phyloP scores from a whole-genome alignment of 2,329 filamentous ascomycete species.

The Myriosclerotinia curreyana region DNA sequence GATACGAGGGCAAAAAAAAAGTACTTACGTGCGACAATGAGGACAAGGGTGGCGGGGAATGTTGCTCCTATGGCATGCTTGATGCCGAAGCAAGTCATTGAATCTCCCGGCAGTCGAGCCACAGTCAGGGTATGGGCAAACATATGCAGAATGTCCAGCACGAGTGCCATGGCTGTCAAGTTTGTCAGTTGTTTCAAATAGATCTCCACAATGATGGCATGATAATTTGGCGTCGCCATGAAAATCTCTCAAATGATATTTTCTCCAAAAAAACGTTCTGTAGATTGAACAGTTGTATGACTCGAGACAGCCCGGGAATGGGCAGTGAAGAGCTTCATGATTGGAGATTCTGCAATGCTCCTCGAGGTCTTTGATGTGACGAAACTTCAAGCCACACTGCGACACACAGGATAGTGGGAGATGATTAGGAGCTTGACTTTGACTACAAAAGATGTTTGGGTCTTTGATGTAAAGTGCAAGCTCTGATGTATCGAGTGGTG shows the following conservation, averaged over 20 bases:
- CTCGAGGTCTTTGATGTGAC: neutral
- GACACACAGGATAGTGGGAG: neutral
- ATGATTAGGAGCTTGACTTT: neutral
- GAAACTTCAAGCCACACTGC: neutral
- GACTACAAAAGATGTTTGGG: neutral
- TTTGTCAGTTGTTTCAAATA: fast-evolving
- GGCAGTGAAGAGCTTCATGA: neutral
- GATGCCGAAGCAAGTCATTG: constrained; percentile 5
- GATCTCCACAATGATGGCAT: neutral
- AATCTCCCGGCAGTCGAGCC: neutral
- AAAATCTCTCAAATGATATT: fast-evolving
- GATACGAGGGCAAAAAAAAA: fast-evolving
- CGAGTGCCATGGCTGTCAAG: fast-evolving
- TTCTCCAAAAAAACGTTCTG: too few relatives aligned
- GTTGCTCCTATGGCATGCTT: constrained; percentile 7
- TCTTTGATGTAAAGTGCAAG: neutral
- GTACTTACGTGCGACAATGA: constrained; percentile 11
- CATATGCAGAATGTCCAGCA: neutral
- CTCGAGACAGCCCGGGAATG: neutral
- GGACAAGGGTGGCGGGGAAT: constrained; percentile 15
- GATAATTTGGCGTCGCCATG: fast-evolving
- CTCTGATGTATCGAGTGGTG: neutral
- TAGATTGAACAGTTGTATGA: fast-evolving
- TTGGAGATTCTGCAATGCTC: neutral
- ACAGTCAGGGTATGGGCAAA: constrained; percentile 12